These are phyloP conservation scores for Fraxinus xanthoxyloides DNA, from an alignment of 305 asterid species.

Conservation along the genomic window DNA sequence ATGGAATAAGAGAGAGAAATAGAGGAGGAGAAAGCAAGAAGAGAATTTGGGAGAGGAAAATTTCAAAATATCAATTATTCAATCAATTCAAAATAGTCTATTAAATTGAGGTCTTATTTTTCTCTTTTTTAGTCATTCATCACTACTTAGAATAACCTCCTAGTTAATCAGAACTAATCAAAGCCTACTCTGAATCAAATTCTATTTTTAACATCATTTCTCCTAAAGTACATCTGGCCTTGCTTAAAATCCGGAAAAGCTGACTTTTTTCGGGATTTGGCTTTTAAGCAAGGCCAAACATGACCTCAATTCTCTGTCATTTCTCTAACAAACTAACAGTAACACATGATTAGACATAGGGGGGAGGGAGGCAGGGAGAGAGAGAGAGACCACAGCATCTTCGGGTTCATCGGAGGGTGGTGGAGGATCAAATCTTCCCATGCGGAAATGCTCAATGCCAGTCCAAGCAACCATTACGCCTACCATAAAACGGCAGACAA, in stretches of 20 bases:
- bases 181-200: background rate
- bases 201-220: background rate
- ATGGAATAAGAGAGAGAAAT: background rate
- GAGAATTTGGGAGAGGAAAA: background rate
- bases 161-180: background rate
- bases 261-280: background rate
- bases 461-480: constrained; percentile 99
- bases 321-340: background rate
- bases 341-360: background rate
- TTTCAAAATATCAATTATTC: background rate
- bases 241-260: background rate
- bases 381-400: constrained; percentile 66
- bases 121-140: background rate
- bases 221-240: background rate
- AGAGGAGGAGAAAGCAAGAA: background rate
- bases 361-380: constrained; percentile 10
- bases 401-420: constrained; percentile 86
- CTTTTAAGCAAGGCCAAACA: background rate
- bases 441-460: constrained; percentile 80
- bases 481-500: constrained; percentile 20
- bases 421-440: constrained; percentile 94
- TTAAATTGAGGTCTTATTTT: background rate
- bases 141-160: background rate
- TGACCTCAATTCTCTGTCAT: background rate
- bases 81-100: background rate